Conservation (phyloP, 78 protist genomes). For the Dictyostelium intermedium region DNA sequence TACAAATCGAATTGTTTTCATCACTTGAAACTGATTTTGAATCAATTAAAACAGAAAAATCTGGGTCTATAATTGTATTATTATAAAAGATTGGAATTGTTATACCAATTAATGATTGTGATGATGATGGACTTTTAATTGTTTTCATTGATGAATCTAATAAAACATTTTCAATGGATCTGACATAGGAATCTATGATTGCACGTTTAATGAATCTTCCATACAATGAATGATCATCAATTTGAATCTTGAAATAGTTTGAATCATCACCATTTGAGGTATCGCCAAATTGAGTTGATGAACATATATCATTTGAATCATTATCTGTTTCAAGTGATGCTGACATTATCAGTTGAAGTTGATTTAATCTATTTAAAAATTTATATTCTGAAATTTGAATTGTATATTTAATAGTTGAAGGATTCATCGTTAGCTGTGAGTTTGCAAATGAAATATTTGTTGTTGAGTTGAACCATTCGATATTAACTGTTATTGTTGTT, state of each 20-base stretch:
- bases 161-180: not conserved
- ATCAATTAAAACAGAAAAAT: not conserved
- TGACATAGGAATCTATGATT: not conserved
- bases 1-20: not conserved
- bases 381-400: not conserved
- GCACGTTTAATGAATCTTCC: slow-evolving; percentile 2
- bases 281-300: not conserved
- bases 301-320: not conserved
- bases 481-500: not conserved
- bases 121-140: not conserved
- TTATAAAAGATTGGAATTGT: not conserved
- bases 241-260: not conserved
- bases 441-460: not conserved
- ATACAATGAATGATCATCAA: not conserved
- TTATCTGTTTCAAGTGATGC: not conserved
- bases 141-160: not conserved
- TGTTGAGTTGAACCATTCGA: not conserved
- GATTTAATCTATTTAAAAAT: not conserved
- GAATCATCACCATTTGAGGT: not conserved
- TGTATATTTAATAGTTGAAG: not conserved
- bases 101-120: slow-evolving; percentile 21
- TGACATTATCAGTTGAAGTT: not conserved
- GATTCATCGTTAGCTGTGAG: not conserved
- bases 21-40: not conserved
- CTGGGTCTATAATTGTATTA: not conserved